Base-by-base conservation (phyloP, 805 yeast species). In the Monosporozyma unispora region DNA sequence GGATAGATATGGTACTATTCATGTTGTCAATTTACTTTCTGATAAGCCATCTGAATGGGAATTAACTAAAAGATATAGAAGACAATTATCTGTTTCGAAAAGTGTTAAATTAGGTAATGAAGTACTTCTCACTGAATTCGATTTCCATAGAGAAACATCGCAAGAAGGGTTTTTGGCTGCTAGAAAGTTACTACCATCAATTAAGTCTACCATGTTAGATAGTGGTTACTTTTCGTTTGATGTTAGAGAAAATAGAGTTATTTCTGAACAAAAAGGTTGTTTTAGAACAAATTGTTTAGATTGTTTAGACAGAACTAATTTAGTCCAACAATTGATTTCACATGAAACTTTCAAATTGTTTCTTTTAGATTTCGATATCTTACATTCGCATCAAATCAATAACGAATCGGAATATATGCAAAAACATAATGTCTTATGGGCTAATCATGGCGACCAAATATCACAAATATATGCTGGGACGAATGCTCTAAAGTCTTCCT, bases 391-490 rank as follows among this genome's bases (percentile, higher is more conserved):
- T 8, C 43, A 54, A 2, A 49, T 53, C n/a, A 47, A 50, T n/a
- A 67, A 67, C 37, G 73, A 70, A 4, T 69, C 76, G 18, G 91
- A 82, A n/a, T 69, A 86, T 21, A 75, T 81, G 63, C 69, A 73
- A 18, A 82, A 82, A 48, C 95, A 89, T 54, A 87, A 90, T 57
- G 77, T 84, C 8, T 69, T 93, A 18, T 93, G 99, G 99, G 99
- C 99, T 0, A 96, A 93, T 67, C 91, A 93, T 64, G 99, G 99
- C 47, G 99, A 93, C 66, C 96, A 89, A 55, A 82, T 93, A 6
- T 87, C 96, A 2, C 95, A 87, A 63, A 91, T 93, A 16, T 93
- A 93, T 68, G 90, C 98, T 0, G 98, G 99, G 11, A 93, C 99
- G 0, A 95, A 95, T 52, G 99, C 99, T 1, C 73, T 93, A 54